These are phyloP conservation scores for Sugiyamaella castrensis DNA, from an alignment of 1,139 yeast species.

Conservation along the genomic window DNA sequence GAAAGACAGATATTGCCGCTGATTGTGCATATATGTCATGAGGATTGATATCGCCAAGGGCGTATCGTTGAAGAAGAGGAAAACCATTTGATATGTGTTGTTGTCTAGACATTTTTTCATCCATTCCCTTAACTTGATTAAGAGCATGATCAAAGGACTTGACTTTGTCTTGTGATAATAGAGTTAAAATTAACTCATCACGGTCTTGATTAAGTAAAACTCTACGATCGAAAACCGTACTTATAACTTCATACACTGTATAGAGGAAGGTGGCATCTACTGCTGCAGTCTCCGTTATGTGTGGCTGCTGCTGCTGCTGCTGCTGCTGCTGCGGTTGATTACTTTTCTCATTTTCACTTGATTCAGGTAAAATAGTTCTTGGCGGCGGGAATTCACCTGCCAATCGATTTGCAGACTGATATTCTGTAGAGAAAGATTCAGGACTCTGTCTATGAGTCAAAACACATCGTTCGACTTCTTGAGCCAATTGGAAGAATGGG, in stretches of 20 bases:
- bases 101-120: neutral
- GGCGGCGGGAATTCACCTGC: constrained; percentile 22
- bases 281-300: too few relatives aligned
- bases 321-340: constrained; percentile 20
- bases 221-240: constrained; percentile 13
- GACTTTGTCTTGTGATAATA: constrained; percentile 9
- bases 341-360: constrained; percentile 11
- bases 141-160: constrained; percentile 8
- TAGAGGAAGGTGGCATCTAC: constrained; percentile 15
- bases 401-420: constrained; percentile 9
- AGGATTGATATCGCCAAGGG: constrained; percentile 26
- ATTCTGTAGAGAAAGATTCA: constrained; percentile 7
- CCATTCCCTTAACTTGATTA: neutral
- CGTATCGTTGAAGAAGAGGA: constrained; percentile 24
- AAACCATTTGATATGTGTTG: neutral
- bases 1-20: constrained; percentile 23
- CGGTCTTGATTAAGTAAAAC: constrained; percentile 5
- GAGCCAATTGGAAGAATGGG: constrained; percentile 28
- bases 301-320: too few relatives aligned
- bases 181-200: constrained; percentile 11
- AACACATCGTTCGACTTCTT: constrained; percentile 16
- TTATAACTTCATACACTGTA: constrained; percentile 8
- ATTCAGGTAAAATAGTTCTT: too few relatives aligned
- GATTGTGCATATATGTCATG: constrained; percentile 26
- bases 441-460: neutral